Evolutionary conservation across 1,284 basidiomycete genomes (phyloP).

Genomic region (Ustilago sp.): DNA sequence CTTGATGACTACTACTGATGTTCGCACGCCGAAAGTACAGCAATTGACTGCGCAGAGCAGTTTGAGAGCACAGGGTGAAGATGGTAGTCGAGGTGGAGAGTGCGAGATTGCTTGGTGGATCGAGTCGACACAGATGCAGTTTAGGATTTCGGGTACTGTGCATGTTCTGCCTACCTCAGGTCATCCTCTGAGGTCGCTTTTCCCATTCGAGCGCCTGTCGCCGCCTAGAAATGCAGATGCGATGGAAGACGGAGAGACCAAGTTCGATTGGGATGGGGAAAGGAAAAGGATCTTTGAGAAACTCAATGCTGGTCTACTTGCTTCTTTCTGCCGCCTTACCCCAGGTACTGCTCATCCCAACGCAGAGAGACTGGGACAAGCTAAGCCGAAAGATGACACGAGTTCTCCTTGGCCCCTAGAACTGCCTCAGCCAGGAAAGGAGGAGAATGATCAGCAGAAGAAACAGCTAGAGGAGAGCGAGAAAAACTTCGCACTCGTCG

Average conservation of each 20-base stretch:
- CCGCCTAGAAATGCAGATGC: slow-evolving; percentile 32
- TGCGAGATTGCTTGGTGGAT: slow-evolving; percentile 70
- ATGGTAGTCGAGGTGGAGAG: slow-evolving; percentile 45
- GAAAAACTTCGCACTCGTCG: slow-evolving; percentile 65
- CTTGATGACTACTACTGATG: slow-evolving; percentile 70
- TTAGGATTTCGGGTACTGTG: slow-evolving; percentile 67
- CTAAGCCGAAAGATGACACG: slow-evolving; percentile 38
- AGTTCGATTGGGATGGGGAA: slow-evolving; percentile 70
- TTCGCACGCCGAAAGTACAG: slow-evolving; percentile 68
- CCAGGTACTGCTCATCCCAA: slow-evolving; percentile 65
- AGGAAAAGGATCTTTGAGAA: slow-evolving; percentile 68
- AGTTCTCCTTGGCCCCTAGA: slow-evolving; percentile 60
- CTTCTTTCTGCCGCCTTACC: slow-evolving; percentile 69
- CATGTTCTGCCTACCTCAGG: slow-evolving; percentile 63
- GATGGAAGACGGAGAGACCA: slow-evolving; percentile 25
- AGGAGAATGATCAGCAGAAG: slow-evolving; percentile 64
- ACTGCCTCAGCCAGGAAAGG: slow-evolving; percentile 60
- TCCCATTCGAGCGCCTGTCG: slow-evolving; percentile 46
- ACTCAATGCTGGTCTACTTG: slow-evolving; percentile 67
- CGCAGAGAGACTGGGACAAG: slow-evolving; percentile 13
- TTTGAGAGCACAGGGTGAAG: slow-evolving; percentile 29
- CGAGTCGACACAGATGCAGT: slow-evolving; percentile 65
- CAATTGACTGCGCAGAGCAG: slow-evolving; percentile 57
- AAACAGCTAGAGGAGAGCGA: slow-evolving; percentile 57
- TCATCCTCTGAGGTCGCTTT: slow-evolving; percentile 44